Percentiles rank a stretch among this genome's conserved stretches.
Conservation (phyloP, 2,329 filamentous ascomycete genomes). For the Byssoonygena ceratinophila region DNA sequence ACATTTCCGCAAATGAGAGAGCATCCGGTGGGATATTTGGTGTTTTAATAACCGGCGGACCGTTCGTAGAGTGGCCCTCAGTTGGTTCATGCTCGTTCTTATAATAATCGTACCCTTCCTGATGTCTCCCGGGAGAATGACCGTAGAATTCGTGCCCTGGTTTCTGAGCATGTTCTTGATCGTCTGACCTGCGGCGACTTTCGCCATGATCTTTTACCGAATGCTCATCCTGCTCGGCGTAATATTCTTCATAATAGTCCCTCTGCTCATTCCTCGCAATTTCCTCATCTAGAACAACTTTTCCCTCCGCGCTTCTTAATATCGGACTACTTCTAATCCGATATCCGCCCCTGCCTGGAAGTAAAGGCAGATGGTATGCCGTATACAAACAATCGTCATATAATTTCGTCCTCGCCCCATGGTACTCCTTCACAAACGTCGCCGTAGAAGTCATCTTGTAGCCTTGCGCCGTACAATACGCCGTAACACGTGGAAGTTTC, state of each 20-base stretch:
- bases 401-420: conserved; percentile 84
- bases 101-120: conserved; percentile 4
- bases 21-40: conserved; percentile 52
- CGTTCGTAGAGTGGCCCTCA: conserved; percentile 5
- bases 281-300: conserved; percentile 84
- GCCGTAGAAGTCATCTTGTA: conserved; percentile 86
- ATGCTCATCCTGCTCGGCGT: conserved; percentile 51
- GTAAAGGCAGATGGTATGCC: conserved; percentile 82
- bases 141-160: conserved; percentile 13
- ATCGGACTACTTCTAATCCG: conserved; percentile 81
- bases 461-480: conserved; percentile 89
- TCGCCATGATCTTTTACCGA: conserved; percentile 33
- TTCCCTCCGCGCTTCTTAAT: conserved; percentile 83
- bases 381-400: conserved; percentile 97
- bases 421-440: conserved; percentile 74
- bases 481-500: conserved; percentile 79
- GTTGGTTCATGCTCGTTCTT: conserved; percentile 21
- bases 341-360: conserved; percentile 78
- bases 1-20: conserved; percentile 84
- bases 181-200: conserved; percentile 14
- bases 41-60: neutral
- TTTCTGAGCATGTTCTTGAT: conserved; percentile 6
- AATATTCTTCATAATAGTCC: conserved; percentile 85
- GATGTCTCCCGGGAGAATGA: conserved; percentile 18
- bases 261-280: conserved; percentile 87